Evolutionary conservation across 2,329 filamentous ascomycete genomes (phyloP), one percentile per base, ranked within the genome.

Genomic region (Talaromyces piceae): DNA sequence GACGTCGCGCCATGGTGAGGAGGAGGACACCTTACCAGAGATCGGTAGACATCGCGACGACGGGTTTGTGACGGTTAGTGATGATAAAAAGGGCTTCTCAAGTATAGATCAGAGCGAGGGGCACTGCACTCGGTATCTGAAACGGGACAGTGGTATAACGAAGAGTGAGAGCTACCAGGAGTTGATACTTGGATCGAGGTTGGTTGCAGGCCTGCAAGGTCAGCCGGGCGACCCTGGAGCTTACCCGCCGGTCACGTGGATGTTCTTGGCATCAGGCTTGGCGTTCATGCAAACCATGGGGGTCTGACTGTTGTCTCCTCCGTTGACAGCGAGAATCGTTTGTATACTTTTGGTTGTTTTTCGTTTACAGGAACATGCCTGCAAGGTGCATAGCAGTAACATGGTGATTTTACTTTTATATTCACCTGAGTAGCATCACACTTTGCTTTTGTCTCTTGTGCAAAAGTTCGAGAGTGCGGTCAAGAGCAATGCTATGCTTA

Each of bases 1-100:
- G 39, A 8, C 39, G 23, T 22, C 22, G 39, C 20, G 39, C 22
- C 13, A 25, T 39, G 45, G 26, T 41, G 52, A 25, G 13, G 28
- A 31, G 54, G 54, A 62, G 62, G 68, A 68, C 68, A 68, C 82
- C 86, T 76, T 80, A 93, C 88, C 88, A 93, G 71, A 86, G 80
- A 78, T 91, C 87, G 66, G 85, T 77, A 71, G 83, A 74, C 87
- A 93, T 91, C 67, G 75, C 85, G 77, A 58, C 26, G 54, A 47
- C 50, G 53, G 22, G 22, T 43, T 12, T 43, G 25, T 43, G 7
- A 23, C 9, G 23, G 23, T 25, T 23, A 8, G 7, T 22, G 39
- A n/a, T 12, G 39, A 8, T 25, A 25, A 43, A 23, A 8, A 22
- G 22, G 9, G 25, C 11, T 13, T 43, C 13, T 30, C 20, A 25